Conservation (phyloP, 805 yeast genomes). For the Suhomyces sp. region DNA sequence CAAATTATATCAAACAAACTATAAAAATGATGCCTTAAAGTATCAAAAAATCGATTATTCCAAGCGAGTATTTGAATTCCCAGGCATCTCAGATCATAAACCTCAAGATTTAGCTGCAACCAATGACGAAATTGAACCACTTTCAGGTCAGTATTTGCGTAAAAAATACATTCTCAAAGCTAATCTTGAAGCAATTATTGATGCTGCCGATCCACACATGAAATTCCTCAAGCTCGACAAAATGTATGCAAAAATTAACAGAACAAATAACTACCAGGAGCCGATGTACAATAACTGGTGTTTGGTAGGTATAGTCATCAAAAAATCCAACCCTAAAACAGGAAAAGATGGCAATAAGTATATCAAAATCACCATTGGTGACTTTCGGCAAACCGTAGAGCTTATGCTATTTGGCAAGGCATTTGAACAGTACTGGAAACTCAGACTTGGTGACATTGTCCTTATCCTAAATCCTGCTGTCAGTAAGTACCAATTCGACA, state of each 20-base stretch:
- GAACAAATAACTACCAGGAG: conserved; percentile 61
- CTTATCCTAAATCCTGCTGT: conserved; percentile 74
- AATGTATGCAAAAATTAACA: conserved; percentile 59
- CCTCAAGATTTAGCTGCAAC: conserved; percentile 5
- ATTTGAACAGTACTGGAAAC: conserved; percentile 67
- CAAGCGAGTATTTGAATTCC: conserved; percentile 25
- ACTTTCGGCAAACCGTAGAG: conserved; percentile 59
- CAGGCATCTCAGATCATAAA: conserved; percentile 10
- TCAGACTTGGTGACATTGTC: conserved; percentile 70
- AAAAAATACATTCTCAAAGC: conserved; percentile 26
- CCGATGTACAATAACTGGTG: conserved; percentile 78
- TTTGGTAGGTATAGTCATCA: conserved; percentile 65
- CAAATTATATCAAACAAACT: conserved; percentile 16
- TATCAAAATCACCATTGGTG: conserved; percentile 62
- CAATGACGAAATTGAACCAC: conserved; percentile 20
- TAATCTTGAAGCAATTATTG: conserved; percentile 36
- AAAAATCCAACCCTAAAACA: conserved; percentile 52
- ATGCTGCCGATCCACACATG: conserved; percentile 30
- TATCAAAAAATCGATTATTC: conserved; percentile 18
- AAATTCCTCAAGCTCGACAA: conserved; percentile 58
- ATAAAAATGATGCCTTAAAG: conserved; percentile 1
- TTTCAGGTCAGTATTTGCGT: conserved; percentile 18
- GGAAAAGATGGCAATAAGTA: conserved; percentile 48
- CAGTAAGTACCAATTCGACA: conserved; percentile 26
- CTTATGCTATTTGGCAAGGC: conserved; percentile 66